Conservation (phyloP, 2,329 filamentous ascomycete species). For the Aureobasidium sp. region DNA sequence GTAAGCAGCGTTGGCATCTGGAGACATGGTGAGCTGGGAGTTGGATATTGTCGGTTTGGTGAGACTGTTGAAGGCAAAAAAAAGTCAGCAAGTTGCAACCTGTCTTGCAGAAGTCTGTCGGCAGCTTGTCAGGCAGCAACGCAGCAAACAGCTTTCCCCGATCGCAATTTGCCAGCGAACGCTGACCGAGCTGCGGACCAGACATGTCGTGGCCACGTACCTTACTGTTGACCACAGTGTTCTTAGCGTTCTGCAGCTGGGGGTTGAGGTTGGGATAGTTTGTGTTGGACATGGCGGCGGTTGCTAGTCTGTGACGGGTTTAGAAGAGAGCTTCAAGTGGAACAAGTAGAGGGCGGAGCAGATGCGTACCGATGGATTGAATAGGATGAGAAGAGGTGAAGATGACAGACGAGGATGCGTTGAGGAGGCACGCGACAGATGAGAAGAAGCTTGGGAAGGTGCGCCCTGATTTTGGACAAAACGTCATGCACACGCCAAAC, state of each 20-base stretch:
- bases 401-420: background rate
- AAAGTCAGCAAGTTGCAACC: background rate
- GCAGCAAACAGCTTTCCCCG: background rate
- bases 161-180: too few species aligned
- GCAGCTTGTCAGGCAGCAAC: background rate
- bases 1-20: slow-evolving; percentile 45
- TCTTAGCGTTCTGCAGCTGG: slow-evolving; percentile 23
- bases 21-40: slow-evolving; percentile 20
- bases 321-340: background rate
- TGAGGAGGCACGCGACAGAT: slow-evolving; percentile 12
- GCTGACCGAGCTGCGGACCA: slow-evolving; percentile 30
- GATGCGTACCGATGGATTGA: slow-evolving; percentile 7
- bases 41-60: background rate
- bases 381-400: background rate
- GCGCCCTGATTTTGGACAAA: slow-evolving; percentile 11
- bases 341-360: background rate
- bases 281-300: slow-evolving; percentile 9
- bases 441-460: slow-evolving; percentile 5
- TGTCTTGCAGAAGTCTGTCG: background rate
- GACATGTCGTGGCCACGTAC: slow-evolving; percentile 31
- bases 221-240: slow-evolving; percentile 38
- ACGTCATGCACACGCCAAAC: slow-evolving; percentile 7
- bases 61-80: slow-evolving; percentile 27
- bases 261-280: slow-evolving; percentile 30
- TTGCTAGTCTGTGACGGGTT: background rate